Evolutionary conservation across 108 stramenopile species (phyloP), one percentile per base, ranked within the genome.

Genomic region (Cylindrotheca closterium): DNA sequence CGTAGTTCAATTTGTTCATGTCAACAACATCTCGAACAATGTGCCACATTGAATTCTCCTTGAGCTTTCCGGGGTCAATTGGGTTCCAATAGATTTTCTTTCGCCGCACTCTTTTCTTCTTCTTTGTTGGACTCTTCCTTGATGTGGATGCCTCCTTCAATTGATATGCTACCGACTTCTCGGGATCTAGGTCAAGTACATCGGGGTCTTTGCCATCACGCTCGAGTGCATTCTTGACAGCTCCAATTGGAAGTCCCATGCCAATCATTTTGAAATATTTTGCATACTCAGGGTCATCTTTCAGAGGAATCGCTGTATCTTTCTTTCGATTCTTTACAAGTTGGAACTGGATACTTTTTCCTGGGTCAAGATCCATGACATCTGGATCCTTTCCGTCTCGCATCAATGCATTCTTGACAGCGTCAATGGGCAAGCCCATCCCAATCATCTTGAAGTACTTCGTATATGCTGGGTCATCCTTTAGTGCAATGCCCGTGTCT

Each of bases 51-150:
- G 90, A 92, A 63, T 93, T 87, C 51, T 92, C 74, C 51, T 86
- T 82, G 27, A 96, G 70, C 51, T 83, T 90, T 10, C 69, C 71
- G 37, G 81, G 79, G 54, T 93, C 88, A 23, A 96, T 86, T 0
- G 95, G 87, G 51, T 80, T 96, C 95, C 91, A 96, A 59, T 77
- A 89, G 52, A 96, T 87, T 53, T 96, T 93, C 80, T 96, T 96
- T 34, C 93, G 66, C 22, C 89, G 75, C 5, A 89, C 86, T 55
- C 75, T 76, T 19, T 85, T 84, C 64, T 84, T 85, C 19, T 83
- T 75, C 66, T 77, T 76, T 60, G 68, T 28, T 31, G 76, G 23
- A 69, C 42, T 18, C 33, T 64, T 42, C 63, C 54, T 65, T 59
- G 22, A 30, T 50, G 42, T 26, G 3, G 66, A 24, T 15, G 47